phyloP scores from a whole-genome alignment of 1,284 basidiomycete species.

The Apiotrichum veenhuisii region DNA sequence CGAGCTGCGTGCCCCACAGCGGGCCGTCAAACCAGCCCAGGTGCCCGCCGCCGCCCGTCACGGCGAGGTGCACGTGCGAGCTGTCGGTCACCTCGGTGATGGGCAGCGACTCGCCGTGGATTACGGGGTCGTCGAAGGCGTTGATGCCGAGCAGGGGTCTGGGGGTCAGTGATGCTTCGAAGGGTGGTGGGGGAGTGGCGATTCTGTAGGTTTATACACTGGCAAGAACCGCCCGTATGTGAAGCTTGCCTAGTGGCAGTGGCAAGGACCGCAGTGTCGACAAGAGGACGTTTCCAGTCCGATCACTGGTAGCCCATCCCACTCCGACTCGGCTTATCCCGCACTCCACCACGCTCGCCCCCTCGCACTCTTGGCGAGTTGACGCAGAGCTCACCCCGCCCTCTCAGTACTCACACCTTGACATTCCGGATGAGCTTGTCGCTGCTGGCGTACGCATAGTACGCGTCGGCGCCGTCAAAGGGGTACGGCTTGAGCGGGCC shows the following conservation, averaged over 20 bases:
- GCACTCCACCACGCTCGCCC: no score
- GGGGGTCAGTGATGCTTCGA: not conserved
- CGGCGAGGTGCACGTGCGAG: conserved; percentile 63
- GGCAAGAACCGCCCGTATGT: no score
- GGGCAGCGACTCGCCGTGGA: conserved; percentile 59
- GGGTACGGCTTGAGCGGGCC: conserved; percentile 70
- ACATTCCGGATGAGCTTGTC: conserved; percentile 39
- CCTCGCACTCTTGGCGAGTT: no score
- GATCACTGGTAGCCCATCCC: no score
- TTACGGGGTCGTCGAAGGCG: conserved; percentile 82
- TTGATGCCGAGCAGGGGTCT: conserved; percentile 70
- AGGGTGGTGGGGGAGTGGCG: no score
- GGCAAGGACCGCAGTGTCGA: no score
- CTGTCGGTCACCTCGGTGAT: conserved; percentile 58
- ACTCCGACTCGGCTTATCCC: no score
- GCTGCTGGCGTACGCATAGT: conserved; percentile 68
- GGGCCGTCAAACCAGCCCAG: conserved; percentile 83
- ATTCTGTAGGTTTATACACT: not conserved
- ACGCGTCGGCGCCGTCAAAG: conserved; percentile 68
- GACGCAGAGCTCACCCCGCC: not conserved
- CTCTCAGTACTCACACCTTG: conserved; percentile 32
- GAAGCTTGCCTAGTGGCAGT: no score
- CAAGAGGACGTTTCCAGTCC: no score
- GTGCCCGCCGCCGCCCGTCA: conserved; percentile 82
- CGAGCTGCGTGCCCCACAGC: conserved; percentile 11